Evolutionary conservation across 176 grass and related monocot genomes (phyloP).

Genomic region (maize (Zea mays)): DNA sequence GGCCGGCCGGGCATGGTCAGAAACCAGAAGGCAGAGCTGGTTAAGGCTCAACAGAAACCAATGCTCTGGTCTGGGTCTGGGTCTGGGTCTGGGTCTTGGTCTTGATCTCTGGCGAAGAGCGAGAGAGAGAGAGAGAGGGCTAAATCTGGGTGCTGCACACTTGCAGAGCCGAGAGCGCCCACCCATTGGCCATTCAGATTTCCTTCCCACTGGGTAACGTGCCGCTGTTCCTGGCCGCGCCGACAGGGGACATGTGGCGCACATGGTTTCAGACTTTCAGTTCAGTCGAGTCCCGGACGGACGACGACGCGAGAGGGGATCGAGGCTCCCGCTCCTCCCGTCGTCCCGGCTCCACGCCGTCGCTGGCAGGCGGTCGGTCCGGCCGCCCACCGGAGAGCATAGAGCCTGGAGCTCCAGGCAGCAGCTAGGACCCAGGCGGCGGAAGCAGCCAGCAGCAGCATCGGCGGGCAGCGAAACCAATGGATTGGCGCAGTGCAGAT

Average conservation of each 20-base stretch:
- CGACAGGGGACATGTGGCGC: constrained; percentile 70
- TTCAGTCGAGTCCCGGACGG: background rate
- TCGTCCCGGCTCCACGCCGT: constrained; percentile 28
- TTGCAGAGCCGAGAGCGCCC: background rate
- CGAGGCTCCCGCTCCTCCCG: background rate
- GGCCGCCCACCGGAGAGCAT: constrained; percentile 31
- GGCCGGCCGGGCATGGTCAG: background rate
- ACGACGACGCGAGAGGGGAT: background rate
- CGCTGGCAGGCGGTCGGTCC: constrained; percentile 13
- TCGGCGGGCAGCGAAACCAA: constrained; percentile 18
- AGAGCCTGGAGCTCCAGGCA: constrained; percentile 31
- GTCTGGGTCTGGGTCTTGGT: too few relatives aligned
- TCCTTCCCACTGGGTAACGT: constrained; percentile 17
- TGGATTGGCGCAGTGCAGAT: background rate
- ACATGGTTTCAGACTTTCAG: constrained; percentile 43
- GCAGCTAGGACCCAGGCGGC: background rate
- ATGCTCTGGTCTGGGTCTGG: background rate
- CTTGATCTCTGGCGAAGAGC: background rate
- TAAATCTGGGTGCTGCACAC: constrained; percentile 34
- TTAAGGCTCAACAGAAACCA: background rate
- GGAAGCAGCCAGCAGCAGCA: background rate
- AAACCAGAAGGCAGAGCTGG: background rate
- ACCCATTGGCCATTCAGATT: background rate
- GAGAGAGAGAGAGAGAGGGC: background rate
- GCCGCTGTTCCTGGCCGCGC: constrained; percentile 24